These are phyloP conservation scores for Candida glaebosa DNA, from an alignment of 805 yeast species.

Conservation along the genomic window DNA sequence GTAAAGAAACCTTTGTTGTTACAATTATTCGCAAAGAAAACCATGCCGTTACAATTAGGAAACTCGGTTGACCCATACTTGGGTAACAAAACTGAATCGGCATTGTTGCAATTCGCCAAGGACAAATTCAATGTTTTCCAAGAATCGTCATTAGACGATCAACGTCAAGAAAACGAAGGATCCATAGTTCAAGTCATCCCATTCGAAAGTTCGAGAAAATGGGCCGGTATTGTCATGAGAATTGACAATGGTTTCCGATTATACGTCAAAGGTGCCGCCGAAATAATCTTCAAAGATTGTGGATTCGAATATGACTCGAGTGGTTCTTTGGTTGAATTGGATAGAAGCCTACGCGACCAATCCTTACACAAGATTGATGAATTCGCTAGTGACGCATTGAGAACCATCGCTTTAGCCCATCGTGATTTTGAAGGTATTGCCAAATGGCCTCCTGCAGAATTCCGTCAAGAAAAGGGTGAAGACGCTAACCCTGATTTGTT, in stretches of 20 bases:
- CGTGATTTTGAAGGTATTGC: constrained; percentile 50
- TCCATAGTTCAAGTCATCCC: constrained; percentile 72
- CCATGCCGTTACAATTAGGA: constrained; percentile 12
- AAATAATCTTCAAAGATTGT: constrained; percentile 68
- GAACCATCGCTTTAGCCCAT: constrained; percentile 89
- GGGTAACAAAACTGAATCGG: constrained; percentile 95
- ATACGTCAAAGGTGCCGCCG: constrained; percentile 92
- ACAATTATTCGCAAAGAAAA: constrained; percentile 18
- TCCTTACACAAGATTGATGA: constrained; percentile 36
- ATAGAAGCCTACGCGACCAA: constrained; percentile 24
- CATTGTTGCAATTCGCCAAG: constrained; percentile 68
- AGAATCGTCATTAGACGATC: constrained; percentile 41
- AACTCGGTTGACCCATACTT: constrained; percentile 56
- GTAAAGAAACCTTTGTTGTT: constrained; percentile 23
- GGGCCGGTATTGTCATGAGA: constrained; percentile 78
- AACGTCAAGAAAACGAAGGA: constrained; percentile 18
- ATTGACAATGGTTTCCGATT: constrained; percentile 52
- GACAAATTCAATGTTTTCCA: constrained; percentile 48
- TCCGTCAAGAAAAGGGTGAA: constrained; percentile 15
- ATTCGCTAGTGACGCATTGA: constrained; percentile 74
- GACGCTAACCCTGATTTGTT: constrained; percentile 28
- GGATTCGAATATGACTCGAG: constrained; percentile 30
- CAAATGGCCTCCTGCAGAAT: constrained; percentile 68
- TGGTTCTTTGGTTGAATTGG: constrained; percentile 25
- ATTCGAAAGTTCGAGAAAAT: constrained; percentile 88